Base-by-base conservation (phyloP, 2,329 filamentous ascomycete species). In the Colletotrichum gloeosporioides region DNA sequence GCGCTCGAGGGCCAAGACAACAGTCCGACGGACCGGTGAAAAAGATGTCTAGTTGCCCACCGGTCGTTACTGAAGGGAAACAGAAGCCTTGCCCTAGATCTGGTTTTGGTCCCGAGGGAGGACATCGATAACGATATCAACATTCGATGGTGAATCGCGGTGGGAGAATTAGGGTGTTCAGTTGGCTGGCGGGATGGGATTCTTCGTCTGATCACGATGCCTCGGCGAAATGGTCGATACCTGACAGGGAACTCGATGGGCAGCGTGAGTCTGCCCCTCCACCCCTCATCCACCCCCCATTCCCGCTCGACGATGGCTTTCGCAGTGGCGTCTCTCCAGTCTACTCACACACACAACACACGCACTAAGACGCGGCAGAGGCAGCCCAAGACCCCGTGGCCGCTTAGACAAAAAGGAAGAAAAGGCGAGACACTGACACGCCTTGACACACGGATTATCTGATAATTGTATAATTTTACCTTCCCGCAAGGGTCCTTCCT, bases 141-240 rank as follows among this genome's bases (percentile, higher is more conserved):
- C 12, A 12, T 15, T 34, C 10, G 44, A 53, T 53, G 44, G n/a
- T 34, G 31, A n/a, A 31, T 18, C 32, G 25, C 4, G 31, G 25
- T 15, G 69, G 10, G n/a, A 12, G 6, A 27, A 29, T 25, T 29
- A 32, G n/a, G n/a, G 29, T 64, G n/a, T 64, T 64, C 62, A 22
- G 62, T 39, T 64, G 22, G 36, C n/a, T 49, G n/a, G 61, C 25
- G 34, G 39, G 49, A 36, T 61, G 68, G 68, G 53, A 66, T 73
- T 73, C 55, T 69, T 76, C 44, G 27, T 65, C 57, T 39, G 70
- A 76, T 76, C 73, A 53, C 70, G 73, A 76, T 73, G 64, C 32
- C 18, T 18, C 22, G 16, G n/a, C 18, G 39, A 31, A n/a, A 27
- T 31, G 7, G 2, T 69, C 73, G 73, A 76, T 76, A 73, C 36